Percentiles rank a stretch among this genome's conserved stretches.
Conservation (phyloP, 768 basidiomycete genomes). For the Hericium erinaceus region DNA sequence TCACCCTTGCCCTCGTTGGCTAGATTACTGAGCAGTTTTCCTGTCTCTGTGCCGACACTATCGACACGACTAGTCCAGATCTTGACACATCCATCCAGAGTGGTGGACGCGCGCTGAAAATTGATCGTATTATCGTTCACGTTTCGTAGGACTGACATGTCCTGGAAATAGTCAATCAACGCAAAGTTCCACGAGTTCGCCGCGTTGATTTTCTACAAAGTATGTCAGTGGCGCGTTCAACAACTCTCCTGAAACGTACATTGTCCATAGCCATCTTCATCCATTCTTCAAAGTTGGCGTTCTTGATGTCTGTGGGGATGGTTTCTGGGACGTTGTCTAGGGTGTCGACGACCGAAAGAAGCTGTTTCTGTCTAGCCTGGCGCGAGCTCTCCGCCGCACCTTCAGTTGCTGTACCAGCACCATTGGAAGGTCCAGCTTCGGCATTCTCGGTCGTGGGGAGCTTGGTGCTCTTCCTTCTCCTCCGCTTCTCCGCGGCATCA, state of each 20-base stretch:
- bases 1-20: slow-evolving; percentile 49
- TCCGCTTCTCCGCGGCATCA: slow-evolving; percentile 79
- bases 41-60: slow-evolving; percentile 92
- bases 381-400: slow-evolving; percentile 29
- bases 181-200: slow-evolving; percentile 97
- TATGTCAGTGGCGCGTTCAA: not conserved
- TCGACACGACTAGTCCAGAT: slow-evolving; percentile 99
- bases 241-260: slow-evolving; percentile 32
- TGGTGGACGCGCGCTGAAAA: slow-evolving; percentile 96
- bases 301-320: slow-evolving; percentile 76
- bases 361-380: slow-evolving; percentile 45
- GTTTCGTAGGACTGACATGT: slow-evolving; percentile 93
- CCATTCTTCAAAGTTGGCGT: slow-evolving; percentile 95
- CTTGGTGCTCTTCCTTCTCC: slow-evolving; percentile 72
- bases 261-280: slow-evolving; percentile 99
- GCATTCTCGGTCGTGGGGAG: slow-evolving; percentile 41
- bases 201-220: slow-evolving; percentile 90
- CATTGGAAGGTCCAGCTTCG: slow-evolving; percentile 47
- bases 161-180: slow-evolving; percentile 97
- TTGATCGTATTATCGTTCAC: slow-evolving; percentile 94
- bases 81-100: slow-evolving; percentile 97
- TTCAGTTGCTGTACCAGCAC: slow-evolving; percentile 28
- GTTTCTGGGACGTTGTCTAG: slow-evolving; percentile 34
- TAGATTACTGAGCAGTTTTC: slow-evolving; percentile 88
- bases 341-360: slow-evolving; percentile 50